These are phyloP conservation scores for Sclerospora graminicola DNA, from an alignment of 352 stramenopile genomes.

Conservation along the genomic window DNA sequence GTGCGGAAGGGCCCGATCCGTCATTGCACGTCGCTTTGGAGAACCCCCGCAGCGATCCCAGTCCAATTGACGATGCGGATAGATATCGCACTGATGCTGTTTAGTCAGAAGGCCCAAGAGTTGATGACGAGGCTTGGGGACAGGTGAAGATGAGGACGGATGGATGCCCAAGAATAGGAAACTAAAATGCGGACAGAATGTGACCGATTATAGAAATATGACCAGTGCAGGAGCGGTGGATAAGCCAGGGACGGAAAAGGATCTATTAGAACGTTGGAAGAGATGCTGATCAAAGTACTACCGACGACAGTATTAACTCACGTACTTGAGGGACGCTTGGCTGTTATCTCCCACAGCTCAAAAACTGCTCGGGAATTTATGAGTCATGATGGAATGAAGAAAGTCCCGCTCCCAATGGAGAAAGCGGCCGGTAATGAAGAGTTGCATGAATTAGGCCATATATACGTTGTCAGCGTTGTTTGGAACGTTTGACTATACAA, in stretches of 20 bases:
- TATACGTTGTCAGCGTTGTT: slow-evolving; percentile 65
- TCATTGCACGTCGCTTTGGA: too few species aligned
- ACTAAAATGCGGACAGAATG: slow-evolving; percentile 73
- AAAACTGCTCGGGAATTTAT: slow-evolving; percentile 50
- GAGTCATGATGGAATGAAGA: slow-evolving; percentile 31
- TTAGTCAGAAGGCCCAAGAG: too few species aligned
- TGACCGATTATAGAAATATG: slow-evolving; percentile 74
- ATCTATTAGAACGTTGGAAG: slow-evolving; percentile 55
- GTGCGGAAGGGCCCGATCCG: too few species aligned
- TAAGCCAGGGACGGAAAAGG: slow-evolving; percentile 53
- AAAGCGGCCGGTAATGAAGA: slow-evolving; percentile 34
- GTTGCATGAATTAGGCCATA: slow-evolving; percentile 76
- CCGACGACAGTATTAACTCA: slow-evolving; percentile 71
- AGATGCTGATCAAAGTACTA: slow-evolving; percentile 72
- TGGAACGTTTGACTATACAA: slow-evolving; percentile 73
- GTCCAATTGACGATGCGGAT: too few species aligned
- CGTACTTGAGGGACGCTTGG: slow-evolving; percentile 71
- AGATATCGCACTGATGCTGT: too few species aligned
- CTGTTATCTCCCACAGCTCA: too few species aligned
- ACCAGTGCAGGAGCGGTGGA: slow-evolving; percentile 68
- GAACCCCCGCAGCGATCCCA: too few species aligned
- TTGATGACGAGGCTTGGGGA: too few species aligned
- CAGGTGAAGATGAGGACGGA: too few species aligned
- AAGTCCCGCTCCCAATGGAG: slow-evolving; percentile 27
- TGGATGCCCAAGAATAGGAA: too few species aligned